These are phyloP conservation scores for Candida saitoana DNA, from an alignment of 805 yeast species.

Conservation along the genomic window DNA sequence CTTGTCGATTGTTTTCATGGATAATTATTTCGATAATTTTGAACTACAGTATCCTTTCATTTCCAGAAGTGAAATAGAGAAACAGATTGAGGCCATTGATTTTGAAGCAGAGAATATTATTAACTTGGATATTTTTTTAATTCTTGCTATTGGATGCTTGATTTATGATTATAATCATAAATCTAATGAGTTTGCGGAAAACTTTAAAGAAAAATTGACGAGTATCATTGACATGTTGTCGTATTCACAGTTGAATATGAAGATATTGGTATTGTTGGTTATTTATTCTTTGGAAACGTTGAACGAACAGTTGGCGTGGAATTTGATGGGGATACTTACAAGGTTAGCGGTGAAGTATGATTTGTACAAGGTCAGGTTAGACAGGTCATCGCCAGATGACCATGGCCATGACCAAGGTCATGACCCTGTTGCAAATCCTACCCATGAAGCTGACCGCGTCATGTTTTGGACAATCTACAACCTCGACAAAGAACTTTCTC, in stretches of 20 bases:
- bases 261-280: conserved; percentile 27
- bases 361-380: not conserved
- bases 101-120: conserved; percentile 34
- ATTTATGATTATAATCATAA: conserved; percentile 27
- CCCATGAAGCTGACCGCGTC: conserved; percentile 9
- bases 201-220: conserved; percentile 31
- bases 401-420: not conserved
- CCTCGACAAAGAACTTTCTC: conserved; percentile 35
- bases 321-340: conserved; percentile 30
- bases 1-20: conserved; percentile 29
- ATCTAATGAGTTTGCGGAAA: conserved; percentile 18
- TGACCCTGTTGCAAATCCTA: conserved; percentile 1
- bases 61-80: conserved; percentile 17
- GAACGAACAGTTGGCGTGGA: conserved; percentile 29
- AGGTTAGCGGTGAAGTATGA: conserved; percentile 1
- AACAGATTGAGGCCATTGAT: conserved; percentile 22
- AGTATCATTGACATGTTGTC: conserved; percentile 31
- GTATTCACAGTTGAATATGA: conserved; percentile 23
- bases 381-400: not conserved
- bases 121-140: conserved; percentile 33
- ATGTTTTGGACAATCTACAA: conserved; percentile 37
- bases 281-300: conserved; percentile 28
- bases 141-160: conserved; percentile 38
- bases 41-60: conserved; percentile 35
- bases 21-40: conserved; percentile 36